These are phyloP conservation scores for Samsoniella hepiali DNA, from an alignment of 2,329 filamentous ascomycete species.

Conservation along the genomic window DNA sequence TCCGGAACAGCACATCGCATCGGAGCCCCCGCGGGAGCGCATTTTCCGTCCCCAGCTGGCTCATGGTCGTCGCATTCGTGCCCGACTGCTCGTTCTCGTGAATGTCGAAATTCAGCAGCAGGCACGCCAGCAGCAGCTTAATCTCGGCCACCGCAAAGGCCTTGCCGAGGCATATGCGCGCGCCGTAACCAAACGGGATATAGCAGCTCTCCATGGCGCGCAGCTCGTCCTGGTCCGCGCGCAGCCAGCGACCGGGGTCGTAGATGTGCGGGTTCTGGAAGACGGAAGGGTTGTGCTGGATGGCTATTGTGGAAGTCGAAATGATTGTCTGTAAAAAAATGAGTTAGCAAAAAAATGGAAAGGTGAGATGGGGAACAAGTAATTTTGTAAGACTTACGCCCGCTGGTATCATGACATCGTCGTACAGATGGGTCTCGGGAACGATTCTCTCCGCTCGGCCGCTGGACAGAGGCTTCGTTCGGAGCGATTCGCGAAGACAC, in stretches of 20 bases:
- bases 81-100: conserved; percentile 9
- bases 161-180: conserved; percentile 1
- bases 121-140: background rate
- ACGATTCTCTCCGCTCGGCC: conserved; percentile 8
- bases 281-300: conserved; percentile 5
- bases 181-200: conserved; percentile 7
- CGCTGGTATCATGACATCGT: conserved; percentile 7
- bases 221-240: background rate
- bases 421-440: background rate
- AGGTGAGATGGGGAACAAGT: no score
- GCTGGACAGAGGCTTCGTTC: conserved; percentile 5
- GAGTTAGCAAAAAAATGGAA: background rate
- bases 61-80: background rate
- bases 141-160: conserved; percentile 3
- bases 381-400: background rate
- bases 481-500: conserved; percentile 6
- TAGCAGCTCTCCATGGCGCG: conserved; percentile 9
- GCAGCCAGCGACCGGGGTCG: conserved; percentile 12
- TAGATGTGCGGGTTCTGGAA: conserved; percentile 10
- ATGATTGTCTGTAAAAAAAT: background rate
- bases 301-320: conserved; percentile 5
- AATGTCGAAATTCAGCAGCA: conserved; percentile 8
- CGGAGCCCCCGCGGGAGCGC: conserved; percentile 7
- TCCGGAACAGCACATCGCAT: conserved; percentile 8
- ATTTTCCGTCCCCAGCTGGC: conserved; percentile 10